These are phyloP conservation scores for Blepharisma stoltei DNA, from an alignment of 73 alveolate genomes.

Conservation along the genomic window DNA sequence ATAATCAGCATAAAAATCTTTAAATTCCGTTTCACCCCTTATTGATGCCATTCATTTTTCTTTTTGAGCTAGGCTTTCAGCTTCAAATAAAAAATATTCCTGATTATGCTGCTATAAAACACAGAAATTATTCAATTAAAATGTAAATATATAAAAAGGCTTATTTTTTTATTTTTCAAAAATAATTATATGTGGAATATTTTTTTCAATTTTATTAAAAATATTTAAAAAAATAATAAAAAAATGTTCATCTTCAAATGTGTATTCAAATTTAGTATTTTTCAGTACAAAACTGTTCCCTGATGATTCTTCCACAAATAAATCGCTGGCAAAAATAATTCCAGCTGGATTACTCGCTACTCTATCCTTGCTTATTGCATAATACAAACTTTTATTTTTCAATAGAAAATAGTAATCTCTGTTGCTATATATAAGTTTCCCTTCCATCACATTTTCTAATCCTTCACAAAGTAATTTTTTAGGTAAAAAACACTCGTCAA, in stretches of 20 bases:
- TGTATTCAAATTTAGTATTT: not conserved
- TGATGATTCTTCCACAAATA: not conserved
- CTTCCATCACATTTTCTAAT: not conserved
- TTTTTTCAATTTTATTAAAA: too few relatives aligned
- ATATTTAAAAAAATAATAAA: too few relatives aligned
- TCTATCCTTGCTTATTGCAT: not conserved
- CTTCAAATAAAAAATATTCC: too few relatives aligned
- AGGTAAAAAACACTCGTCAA: not conserved
- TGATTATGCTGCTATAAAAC: too few relatives aligned
- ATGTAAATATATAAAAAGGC: too few relatives aligned
- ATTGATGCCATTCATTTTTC: not conserved
- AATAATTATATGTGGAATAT: too few relatives aligned
- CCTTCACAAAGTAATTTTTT: not conserved
- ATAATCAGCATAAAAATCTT: slow-evolving; percentile 12
- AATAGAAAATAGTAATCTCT: not conserved
- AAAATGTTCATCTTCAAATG: not conserved
- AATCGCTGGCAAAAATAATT: slow-evolving; percentile 3
- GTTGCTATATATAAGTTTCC: not conserved
- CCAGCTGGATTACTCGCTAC: not conserved
- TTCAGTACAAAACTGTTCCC: not conserved
- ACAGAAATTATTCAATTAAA: too few relatives aligned
- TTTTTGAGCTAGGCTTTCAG: not conserved
- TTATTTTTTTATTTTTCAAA: too few relatives aligned
- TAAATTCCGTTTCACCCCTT: not conserved
- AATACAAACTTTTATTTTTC: not conserved